Conservation (phyloP, 352 stramenopile genomes). For the Globisporangium cederbergense region DNA sequence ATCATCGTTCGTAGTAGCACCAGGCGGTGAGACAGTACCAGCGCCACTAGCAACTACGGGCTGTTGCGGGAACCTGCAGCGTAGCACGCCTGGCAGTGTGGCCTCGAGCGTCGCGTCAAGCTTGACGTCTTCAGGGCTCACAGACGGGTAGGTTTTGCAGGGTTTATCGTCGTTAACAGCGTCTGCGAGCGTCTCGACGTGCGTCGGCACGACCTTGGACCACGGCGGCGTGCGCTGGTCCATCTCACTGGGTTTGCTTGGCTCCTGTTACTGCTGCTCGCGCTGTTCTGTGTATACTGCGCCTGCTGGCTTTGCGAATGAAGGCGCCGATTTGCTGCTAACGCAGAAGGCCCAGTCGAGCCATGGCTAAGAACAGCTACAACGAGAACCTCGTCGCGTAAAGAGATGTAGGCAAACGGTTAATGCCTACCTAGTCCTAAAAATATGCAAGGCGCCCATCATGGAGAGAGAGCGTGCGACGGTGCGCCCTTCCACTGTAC, state of each 20-base stretch:
- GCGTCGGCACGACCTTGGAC: constrained; percentile 1
- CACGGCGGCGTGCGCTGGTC: not conserved
- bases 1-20: not conserved
- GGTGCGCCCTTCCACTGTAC: too few relatives aligned
- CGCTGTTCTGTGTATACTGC: not conserved
- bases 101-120: not conserved
- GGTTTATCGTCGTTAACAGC: not conserved
- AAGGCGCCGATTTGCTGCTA: not conserved
- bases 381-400: too few relatives aligned
- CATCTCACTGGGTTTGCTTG: not conserved
- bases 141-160: too few relatives aligned
- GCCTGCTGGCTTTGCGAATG: not conserved
- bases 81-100: not conserved
- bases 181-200: not conserved
- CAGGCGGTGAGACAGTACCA: not conserved
- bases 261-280: too few relatives aligned
- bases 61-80: not conserved
- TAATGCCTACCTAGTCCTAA: too few relatives aligned
- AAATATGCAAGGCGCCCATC: too few relatives aligned
- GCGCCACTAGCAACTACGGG: not conserved
- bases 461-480: too few relatives aligned
- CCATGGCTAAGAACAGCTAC: not conserved
- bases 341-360: not conserved
- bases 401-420: too few relatives aligned
- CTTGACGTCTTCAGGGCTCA: not conserved